Conservation (phyloP, 495 filamentous ascomycete species). For the Penicilliopsis zonata region DNA sequence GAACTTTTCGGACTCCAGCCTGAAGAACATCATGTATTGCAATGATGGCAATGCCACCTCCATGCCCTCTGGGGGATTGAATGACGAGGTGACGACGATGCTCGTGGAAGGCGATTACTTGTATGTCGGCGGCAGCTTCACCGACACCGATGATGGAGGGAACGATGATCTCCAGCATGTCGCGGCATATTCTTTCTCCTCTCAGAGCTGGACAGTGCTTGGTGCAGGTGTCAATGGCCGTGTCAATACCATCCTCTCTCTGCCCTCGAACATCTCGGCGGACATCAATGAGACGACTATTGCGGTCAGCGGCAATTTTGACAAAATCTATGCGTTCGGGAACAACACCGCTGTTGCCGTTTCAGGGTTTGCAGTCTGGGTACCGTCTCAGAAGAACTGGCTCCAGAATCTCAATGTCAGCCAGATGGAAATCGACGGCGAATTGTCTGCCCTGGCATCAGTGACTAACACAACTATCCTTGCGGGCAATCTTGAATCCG, state of each 20-base stretch:
- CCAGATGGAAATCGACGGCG: constrained; percentile 54
- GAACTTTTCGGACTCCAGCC: constrained; percentile 59
- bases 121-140: constrained; percentile 83
- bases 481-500: constrained; percentile 66
- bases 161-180: constrained; percentile 54
- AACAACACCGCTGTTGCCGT: constrained; percentile 46
- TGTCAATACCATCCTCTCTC: constrained; percentile 58
- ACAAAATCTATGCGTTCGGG: constrained; percentile 52
- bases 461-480: constrained; percentile 54
- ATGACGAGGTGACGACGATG: constrained; percentile 65
- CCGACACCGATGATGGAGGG: constrained; percentile 51
- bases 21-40: constrained; percentile 66
- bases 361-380: constrained; percentile 80
- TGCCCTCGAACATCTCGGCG: constrained; percentile 68
- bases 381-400: constrained; percentile 84
- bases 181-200: constrained; percentile 58
- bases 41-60: constrained; percentile 47
- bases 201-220: constrained; percentile 62
- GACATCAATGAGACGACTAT: constrained; percentile 61
- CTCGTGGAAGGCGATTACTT: constrained; percentile 48
- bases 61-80: constrained; percentile 62
- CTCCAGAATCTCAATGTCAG: constrained; percentile 62
- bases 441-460: constrained; percentile 54
- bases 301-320: constrained; percentile 72
- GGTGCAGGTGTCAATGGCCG: constrained; percentile 78